These are phyloP conservation scores for Telopea speciosissima DNA, from an alignment of 177 flowering plant species.

Conservation along the genomic window DNA sequence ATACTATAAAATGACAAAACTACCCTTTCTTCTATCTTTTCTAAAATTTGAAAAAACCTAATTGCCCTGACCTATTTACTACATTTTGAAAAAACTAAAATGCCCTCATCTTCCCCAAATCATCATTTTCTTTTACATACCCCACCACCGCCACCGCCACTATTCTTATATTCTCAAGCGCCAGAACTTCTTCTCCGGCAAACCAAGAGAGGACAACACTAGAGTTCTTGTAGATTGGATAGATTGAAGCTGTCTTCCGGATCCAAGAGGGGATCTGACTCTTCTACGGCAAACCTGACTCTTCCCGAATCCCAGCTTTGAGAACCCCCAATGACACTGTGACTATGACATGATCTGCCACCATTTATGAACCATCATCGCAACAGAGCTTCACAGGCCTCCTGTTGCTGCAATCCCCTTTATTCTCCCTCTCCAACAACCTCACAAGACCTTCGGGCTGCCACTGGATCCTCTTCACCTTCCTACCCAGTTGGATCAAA, in stretches of 20 bases:
- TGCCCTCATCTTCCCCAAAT: too few relatives aligned
- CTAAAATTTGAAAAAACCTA: too few relatives aligned
- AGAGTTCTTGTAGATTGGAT: slow-evolving; percentile 67
- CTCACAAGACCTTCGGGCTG: slow-evolving; percentile 17
- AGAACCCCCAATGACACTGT: slow-evolving; percentile 93
- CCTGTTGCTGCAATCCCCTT: slow-evolving; percentile 10
- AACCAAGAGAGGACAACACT: slow-evolving; percentile 78
- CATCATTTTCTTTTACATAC: too few relatives aligned
- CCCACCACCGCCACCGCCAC: too few relatives aligned
- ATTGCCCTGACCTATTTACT: too few relatives aligned
- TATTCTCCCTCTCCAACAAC: slow-evolving; percentile 13
- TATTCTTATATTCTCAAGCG: too few relatives aligned
- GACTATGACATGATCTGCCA: slow-evolving; percentile 85
- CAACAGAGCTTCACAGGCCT: slow-evolving; percentile 75
- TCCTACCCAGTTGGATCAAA: slow-evolving; percentile 51
- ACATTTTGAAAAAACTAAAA: too few relatives aligned
- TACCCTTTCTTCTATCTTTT: too few relatives aligned
- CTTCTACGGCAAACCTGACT: slow-evolving; percentile 37
- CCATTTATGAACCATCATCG: slow-evolving; percentile 50
- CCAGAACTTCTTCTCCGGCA: slow-evolving; percentile 85
- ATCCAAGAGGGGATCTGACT: slow-evolving; percentile 99
- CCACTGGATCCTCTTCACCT: slow-evolving; percentile 72
- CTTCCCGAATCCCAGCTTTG: slow-evolving; percentile 48
- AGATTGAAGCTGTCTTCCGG: slow-evolving; percentile 62
- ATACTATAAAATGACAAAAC: too few relatives aligned